Evolutionary conservation across 345 rosid genomes (phyloP).

Genomic region (Bretschneidera sinensis): DNA sequence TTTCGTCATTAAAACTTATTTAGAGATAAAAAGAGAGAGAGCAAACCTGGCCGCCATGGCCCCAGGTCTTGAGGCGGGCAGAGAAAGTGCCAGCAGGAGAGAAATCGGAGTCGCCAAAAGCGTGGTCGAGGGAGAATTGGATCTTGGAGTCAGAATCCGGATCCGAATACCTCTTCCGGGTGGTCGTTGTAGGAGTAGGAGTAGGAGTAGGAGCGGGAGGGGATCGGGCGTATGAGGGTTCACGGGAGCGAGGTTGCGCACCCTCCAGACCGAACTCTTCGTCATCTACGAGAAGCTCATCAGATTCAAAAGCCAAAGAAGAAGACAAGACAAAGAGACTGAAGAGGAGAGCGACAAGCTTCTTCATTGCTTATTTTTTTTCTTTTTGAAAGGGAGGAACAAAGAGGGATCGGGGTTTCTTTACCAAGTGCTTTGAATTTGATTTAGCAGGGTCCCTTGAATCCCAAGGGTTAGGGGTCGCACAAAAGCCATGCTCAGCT

Average conservation of each 20-base stretch:
- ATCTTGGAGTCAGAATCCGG: slow-evolving; percentile 87
- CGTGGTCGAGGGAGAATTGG: slow-evolving; percentile 87
- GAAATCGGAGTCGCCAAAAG: slow-evolving; percentile 87
- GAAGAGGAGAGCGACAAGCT: slow-evolving; percentile 24
- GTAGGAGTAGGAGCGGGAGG: too few species aligned
- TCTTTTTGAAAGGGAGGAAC: too few species aligned
- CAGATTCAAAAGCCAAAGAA: slow-evolving; percentile 60
- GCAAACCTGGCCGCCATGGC: slow-evolving; percentile 76
- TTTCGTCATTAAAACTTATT: too few species aligned
- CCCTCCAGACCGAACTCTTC: slow-evolving; percentile 84
- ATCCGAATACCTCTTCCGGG: slow-evolving; percentile 61
- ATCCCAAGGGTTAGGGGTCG: too few species aligned
- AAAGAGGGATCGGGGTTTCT: too few species aligned
- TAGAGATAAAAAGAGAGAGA: background rate
- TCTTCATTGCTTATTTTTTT: slow-evolving; percentile 16
- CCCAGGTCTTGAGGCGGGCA: slow-evolving; percentile 85
- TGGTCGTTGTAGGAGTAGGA: slow-evolving; percentile 21
- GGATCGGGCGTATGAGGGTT: slow-evolving; percentile 29
- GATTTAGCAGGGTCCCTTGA: too few species aligned
- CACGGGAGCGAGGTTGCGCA: slow-evolving; percentile 31
- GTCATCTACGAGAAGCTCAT: slow-evolving; percentile 78
- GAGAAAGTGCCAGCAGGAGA: slow-evolving; percentile 80
- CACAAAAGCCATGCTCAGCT: too few species aligned
- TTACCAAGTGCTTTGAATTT: too few species aligned
- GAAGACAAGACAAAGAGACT: slow-evolving; percentile 14